These are phyloP conservation scores for Diaporthe vaccinii DNA, from an alignment of 2,329 filamentous ascomycete species.

Conservation along the genomic window DNA sequence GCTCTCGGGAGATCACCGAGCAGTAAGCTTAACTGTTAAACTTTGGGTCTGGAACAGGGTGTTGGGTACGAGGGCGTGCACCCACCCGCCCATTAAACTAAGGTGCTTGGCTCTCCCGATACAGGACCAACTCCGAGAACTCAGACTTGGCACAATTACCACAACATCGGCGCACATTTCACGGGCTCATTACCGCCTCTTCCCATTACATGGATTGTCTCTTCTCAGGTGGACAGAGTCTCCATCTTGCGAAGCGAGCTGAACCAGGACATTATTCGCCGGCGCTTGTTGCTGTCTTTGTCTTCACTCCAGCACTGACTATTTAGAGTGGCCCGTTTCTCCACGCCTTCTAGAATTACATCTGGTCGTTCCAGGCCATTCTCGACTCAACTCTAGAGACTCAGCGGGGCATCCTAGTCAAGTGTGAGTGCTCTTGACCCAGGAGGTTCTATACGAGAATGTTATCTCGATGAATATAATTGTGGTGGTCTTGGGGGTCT, in stretches of 20 bases:
- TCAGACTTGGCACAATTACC: constrained; percentile 30
- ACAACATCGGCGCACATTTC: background rate
- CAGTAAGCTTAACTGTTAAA: constrained; percentile 21
- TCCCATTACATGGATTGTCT: background rate
- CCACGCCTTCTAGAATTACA: background rate
- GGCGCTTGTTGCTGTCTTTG: background rate
- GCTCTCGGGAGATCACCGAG: constrained; percentile 28
- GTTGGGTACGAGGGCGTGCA: constrained; percentile 1
- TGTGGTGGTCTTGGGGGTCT: background rate
- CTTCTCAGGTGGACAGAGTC: background rate
- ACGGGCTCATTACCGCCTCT: constrained; percentile 23
- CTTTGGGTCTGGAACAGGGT: constrained; percentile 1
- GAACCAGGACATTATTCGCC: constrained; percentile 16
- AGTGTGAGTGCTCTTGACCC: background rate
- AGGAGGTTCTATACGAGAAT: background rate
- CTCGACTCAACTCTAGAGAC: background rate
- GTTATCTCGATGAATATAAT: background rate
- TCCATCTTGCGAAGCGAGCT: background rate
- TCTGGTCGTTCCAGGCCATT: background rate
- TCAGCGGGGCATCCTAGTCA: background rate
- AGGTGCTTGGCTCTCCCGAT: constrained; percentile 27
- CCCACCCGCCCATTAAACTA: constrained; percentile 28
- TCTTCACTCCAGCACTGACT: background rate
- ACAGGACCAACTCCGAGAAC: constrained; percentile 7
- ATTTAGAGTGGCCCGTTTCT: background rate